Evolutionary conservation across 306 rosid genomes (phyloP), one percentile per base, ranked within the genome.

Genomic region (Acmispon strigosus): DNA sequence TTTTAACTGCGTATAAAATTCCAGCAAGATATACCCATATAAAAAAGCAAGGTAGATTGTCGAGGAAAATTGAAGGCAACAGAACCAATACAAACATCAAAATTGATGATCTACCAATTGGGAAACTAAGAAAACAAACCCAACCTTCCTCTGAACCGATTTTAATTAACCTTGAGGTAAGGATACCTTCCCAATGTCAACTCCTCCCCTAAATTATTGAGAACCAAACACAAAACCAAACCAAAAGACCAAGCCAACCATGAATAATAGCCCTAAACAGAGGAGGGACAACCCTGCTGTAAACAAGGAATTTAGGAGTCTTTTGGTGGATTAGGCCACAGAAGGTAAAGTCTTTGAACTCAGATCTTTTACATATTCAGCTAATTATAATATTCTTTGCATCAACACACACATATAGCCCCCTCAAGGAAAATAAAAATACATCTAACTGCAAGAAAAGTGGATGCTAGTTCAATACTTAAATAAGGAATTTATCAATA

Each of bases 251-350:
- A 57, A 68, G 84, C 39, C 71, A 70, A 17, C 14, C 27, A 80
- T 10, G 60, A 69, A 66, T 14, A 19, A 77, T 87, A 85, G 85
- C 82, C 85, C 78, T 68, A 62, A 76, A 71, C n/a, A n/a, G n/a
- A n/a, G n/a, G n/a, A n/a, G n/a, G n/a, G n/a, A n/a, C n/a, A n/a
- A n/a, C n/a, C n/a, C n/a, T n/a, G n/a, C n/a, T n/a, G n/a, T n/a
- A n/a, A n/a, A n/a, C n/a, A n/a, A n/a, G n/a, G n/a, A n/a, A n/a
- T n/a, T n/a, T n/a, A n/a, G n/a, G n/a, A n/a, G n/a, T n/a, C n/a
- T n/a, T n/a, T n/a, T n/a, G n/a, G n/a, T n/a, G n/a, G n/a, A n/a
- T n/a, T n/a, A n/a, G n/a, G n/a, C n/a, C n/a, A n/a, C n/a, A n/a
- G n/a, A n/a, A n/a, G n/a, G n/a, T n/a, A n/a, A n/a, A n/a, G n/a